Evolutionary conservation across 2,329 filamentous ascomycete species (phyloP), one percentile per base, ranked within the genome.

Genomic region (Botrytis porri): DNA sequence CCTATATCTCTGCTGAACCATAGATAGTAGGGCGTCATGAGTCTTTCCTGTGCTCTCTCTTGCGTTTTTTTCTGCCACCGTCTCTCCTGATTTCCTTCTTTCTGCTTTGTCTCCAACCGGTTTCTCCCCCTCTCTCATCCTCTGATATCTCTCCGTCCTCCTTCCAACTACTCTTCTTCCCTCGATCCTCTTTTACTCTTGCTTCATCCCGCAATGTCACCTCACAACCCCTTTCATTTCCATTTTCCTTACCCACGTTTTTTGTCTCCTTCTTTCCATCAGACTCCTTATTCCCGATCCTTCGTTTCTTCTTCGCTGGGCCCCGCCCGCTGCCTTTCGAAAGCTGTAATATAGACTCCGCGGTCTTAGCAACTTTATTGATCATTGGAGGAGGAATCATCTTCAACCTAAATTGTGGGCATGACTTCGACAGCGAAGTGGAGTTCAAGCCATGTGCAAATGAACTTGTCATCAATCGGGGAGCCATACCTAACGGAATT

Each of bases 81-180:
- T 41, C 3, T 37, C 16, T 39, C 4, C 5, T 6, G 18, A 1
- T 4, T 3, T 9, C 8, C 2, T n/a, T 12, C 3, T 63, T 8
- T 18, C 5, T 16, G 25, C 25, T n/a, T n/a, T n/a, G 22, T 41
- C 22, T 22, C 5, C 60, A 8, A 12, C 16, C 16, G 1, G 5
- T 3, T 10, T 9, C n/a, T 3, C 25, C 25, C 6, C 7, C 61
- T 20, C 25, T 12, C 7, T 32, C n/a, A 41, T 41, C 8, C 16
- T 32, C 37, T 41, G 16, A 43, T 63, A 22, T 43, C 37, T 29
- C 61, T 6, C 37, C 25, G 5, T 10, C 37, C 16, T 63, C 37
- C 37, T n/a, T 43, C 16, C 22, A 8, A 43, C 1, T 4, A 43
- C 14, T 8, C n/a, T 16, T 63, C 25, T 41, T n/a, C 10, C 14